Conservation (phyloP, 164 flowering plant genomes). For the Macadamia integrifolia region DNA sequence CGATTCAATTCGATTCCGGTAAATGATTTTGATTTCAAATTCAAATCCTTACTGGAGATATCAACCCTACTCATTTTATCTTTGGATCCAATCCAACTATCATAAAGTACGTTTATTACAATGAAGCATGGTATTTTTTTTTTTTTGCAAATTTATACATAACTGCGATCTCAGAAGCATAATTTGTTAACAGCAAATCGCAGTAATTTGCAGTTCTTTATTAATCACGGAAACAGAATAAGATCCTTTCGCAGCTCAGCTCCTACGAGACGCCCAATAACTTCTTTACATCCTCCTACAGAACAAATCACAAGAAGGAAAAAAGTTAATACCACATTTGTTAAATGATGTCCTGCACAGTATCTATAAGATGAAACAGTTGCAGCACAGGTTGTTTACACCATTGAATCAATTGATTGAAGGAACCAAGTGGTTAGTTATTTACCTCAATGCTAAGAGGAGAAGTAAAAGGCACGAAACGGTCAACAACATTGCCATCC, state of each 20-base stretch:
- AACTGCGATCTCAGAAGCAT: neutral
- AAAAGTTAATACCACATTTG: neutral
- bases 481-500: conserved; percentile 51
- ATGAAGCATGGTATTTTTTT: neutral
- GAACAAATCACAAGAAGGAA: neutral
- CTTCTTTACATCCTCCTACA: conserved; percentile 2
- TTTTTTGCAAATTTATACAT: neutral
- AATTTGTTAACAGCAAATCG: neutral
- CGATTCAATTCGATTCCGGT: no score
- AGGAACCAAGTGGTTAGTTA: neutral
- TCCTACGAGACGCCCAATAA: neutral
- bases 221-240: no score
- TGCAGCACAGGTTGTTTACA: neutral
- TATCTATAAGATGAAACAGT: neutral
- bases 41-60: no score
- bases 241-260: neutral
- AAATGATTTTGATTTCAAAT: no score
- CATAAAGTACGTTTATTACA: neutral
- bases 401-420: neutral
- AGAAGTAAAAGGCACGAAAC: conserved; percentile 57
- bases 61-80: no score
- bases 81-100: no score
- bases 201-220: neutral
- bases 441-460: conserved; percentile 65
- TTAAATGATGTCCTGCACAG: no score